Evolutionary conservation across 2,329 filamentous ascomycete species (phyloP).

Genomic region (Epichloe gansuensis): DNA sequence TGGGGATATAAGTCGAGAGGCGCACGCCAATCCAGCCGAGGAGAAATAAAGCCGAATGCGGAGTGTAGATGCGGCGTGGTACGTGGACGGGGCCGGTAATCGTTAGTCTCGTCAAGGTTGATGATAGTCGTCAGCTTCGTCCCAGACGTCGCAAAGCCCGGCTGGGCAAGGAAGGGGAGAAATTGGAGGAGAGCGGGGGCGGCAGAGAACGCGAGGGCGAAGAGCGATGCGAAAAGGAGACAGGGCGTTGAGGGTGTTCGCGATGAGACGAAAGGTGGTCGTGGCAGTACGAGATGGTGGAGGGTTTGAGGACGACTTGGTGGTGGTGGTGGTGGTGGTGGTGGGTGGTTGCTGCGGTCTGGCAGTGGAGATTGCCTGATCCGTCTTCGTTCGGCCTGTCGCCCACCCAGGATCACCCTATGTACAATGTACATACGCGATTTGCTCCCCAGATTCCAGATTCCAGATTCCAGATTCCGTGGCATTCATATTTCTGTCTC

Average conservation of each 20-base stretch:
- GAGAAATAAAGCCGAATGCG: neutral
- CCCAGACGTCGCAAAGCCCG: slow-evolving; percentile 3
- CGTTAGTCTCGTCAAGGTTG: slow-evolving; percentile 1
- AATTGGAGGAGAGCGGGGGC: neutral
- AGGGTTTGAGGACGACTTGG: neutral
- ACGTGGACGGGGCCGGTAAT: neutral
- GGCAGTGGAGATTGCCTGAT: too few relatives aligned
- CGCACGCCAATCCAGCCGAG: slow-evolving; percentile 2
- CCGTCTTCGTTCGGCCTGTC: too few relatives aligned
- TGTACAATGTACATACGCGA: too few relatives aligned
- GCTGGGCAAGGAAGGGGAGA: neutral
- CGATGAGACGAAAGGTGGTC: slow-evolving; percentile 1
- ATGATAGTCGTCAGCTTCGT: neutral
- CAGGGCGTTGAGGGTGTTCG: neutral
- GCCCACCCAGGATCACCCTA: too few relatives aligned
- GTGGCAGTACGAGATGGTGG: slow-evolving; percentile 3
- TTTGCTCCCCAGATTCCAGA: too few relatives aligned
- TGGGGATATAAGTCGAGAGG: neutral
- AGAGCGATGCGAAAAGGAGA: neutral
- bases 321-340: neutral
- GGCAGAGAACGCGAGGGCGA: neutral
- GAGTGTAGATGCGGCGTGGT: neutral
- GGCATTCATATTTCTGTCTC: too few relatives aligned
- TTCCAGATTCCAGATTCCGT: too few relatives aligned
- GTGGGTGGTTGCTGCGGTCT: neutral